Base-by-base conservation (phyloP, 805 yeast genomes). In the Jamesozyma gamospora region DNA sequence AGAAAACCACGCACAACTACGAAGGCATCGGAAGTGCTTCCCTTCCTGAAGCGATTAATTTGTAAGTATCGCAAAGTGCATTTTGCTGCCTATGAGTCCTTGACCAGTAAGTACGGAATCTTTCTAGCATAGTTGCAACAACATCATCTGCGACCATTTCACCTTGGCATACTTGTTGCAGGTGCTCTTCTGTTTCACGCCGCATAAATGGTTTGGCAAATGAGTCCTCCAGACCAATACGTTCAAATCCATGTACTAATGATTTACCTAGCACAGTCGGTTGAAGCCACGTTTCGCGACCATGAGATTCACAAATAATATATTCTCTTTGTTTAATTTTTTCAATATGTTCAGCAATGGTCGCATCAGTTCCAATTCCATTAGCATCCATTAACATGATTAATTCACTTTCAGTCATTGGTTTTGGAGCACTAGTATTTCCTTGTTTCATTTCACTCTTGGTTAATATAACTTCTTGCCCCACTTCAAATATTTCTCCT, bases 331-430 rank as follows among this genome's bases (percentile, higher is more conserved):
- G 58, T 24, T 72, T 63, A 32, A 92, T 77, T 54, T 83, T 88
- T 42, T 82, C 87, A 29, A 92, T 92, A 60, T 92, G 99, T 32
- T 92, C 98, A 0, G 97, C 98, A 61, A 92, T 94, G 0, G 99
- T 92, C 1, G 99, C 99, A 65, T 92, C 99, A 0, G 99, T 92
- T 2, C 99, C 99, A 34, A 92, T 92, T 0, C 97, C 97, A 59
- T 92, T 92, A 10, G 78, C 83, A 64, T 94, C 97, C 99, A 92
- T 92, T 35, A 92, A 64, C 9, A 85, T 80, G 62, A 92, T 86
- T 17, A 92, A 68, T 55, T 90, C 98, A 0, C 95, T 71, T 58
- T 92, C 99, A 0, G 97, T 90, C 69, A 92, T 71, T 39, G 77
- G 81, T 24, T 64, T 61, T 0, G 99, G 98, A 0, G 96, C 78